Evolutionary conservation across 768 basidiomycete genomes (phyloP).

Genomic region (Gyrodon lividus): DNA sequence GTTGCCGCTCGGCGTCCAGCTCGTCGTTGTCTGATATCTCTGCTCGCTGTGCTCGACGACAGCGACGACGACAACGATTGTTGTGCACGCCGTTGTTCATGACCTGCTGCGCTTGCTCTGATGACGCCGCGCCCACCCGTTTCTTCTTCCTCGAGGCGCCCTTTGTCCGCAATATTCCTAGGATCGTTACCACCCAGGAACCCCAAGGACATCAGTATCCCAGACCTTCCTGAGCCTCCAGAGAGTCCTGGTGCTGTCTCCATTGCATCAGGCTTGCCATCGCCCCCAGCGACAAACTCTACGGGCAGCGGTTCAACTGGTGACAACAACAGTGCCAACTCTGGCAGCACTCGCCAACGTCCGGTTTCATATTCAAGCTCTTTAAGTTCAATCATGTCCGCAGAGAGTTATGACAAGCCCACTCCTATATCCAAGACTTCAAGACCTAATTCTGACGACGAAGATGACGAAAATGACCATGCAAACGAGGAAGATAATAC

Average conservation of each 20-base stretch:
- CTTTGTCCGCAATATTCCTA: constrained; percentile 62
- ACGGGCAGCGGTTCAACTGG: constrained; percentile 79
- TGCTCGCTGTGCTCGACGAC: constrained; percentile 30
- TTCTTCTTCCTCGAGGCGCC: constrained; percentile 45
- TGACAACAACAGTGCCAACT: constrained; percentile 47
- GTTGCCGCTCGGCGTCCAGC: constrained; percentile 14
- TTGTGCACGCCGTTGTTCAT: constrained; percentile 25
- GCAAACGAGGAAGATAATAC: constrained; percentile 64
- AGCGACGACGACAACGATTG: constrained; percentile 11
- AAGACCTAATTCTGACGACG: constrained; percentile 40
- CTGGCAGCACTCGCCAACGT: constrained; percentile 40
- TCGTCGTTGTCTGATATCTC: constrained; percentile 19
- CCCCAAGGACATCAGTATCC: constrained; percentile 42
- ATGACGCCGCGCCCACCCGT: constrained; percentile 53
- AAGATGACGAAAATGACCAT: constrained; percentile 49
- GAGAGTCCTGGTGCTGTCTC: constrained; percentile 54
- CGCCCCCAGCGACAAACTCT: constrained; percentile 83
- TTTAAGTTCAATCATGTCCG: constrained; percentile 37
- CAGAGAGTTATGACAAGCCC: constrained; percentile 39
- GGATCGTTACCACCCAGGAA: constrained; percentile 44
- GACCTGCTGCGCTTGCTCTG: constrained; percentile 26
- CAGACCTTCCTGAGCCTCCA: constrained; percentile 70
- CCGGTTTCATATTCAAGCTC: constrained; percentile 28
- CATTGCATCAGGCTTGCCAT: constrained; percentile 66
- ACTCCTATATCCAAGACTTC: constrained; percentile 26